Conservation (phyloP, 768 basidiomycete species). For the Pleurotus djamor region DNA sequence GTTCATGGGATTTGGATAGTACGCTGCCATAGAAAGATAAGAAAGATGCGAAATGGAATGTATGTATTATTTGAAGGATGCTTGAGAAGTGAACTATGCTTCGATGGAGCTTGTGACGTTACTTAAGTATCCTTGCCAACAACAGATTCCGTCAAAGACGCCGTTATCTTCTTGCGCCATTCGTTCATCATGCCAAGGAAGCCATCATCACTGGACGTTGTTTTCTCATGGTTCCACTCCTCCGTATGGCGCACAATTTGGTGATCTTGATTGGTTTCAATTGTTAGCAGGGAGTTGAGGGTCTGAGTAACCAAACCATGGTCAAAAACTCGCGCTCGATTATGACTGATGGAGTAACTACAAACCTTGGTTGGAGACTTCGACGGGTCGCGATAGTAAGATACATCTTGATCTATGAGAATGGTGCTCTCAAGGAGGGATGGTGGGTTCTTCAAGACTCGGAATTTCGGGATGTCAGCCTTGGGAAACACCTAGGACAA, state of each 20-base stretch:
- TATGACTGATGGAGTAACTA: not conserved
- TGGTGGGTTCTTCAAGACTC: slow-evolving; percentile 36
- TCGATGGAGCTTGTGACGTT: not conserved
- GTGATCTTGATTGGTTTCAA: slow-evolving; percentile 33
- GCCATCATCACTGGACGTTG: slow-evolving; percentile 34
- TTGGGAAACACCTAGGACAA: slow-evolving; percentile 41
- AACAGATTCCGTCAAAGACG: slow-evolving; percentile 28
- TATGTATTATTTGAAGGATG: no score
- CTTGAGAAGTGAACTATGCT: not conserved
- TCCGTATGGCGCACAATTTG: slow-evolving; percentile 37
- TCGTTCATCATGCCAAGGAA: slow-evolving; percentile 44
- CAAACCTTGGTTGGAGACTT: slow-evolving; percentile 38
- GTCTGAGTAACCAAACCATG: slow-evolving; percentile 14
- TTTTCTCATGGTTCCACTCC: slow-evolving; percentile 42
- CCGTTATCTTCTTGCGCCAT: slow-evolving; percentile 39
- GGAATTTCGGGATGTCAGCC: slow-evolving; percentile 39
- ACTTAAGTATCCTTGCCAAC: slow-evolving; percentile 18
- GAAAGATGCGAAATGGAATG: no score
- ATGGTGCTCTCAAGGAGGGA: slow-evolving; percentile 31
- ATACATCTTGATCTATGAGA: slow-evolving; percentile 46
- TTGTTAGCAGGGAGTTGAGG: slow-evolving; percentile 39
- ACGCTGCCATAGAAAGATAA: no score
- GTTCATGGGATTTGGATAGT: slow-evolving; percentile 47
- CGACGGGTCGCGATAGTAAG: slow-evolving; percentile 36
- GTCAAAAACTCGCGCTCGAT: no score